Evolutionary conservation across 768 basidiomycete genomes (phyloP), one percentile per base, ranked within the genome.

Genomic region (Heimioporus sp.): DNA sequence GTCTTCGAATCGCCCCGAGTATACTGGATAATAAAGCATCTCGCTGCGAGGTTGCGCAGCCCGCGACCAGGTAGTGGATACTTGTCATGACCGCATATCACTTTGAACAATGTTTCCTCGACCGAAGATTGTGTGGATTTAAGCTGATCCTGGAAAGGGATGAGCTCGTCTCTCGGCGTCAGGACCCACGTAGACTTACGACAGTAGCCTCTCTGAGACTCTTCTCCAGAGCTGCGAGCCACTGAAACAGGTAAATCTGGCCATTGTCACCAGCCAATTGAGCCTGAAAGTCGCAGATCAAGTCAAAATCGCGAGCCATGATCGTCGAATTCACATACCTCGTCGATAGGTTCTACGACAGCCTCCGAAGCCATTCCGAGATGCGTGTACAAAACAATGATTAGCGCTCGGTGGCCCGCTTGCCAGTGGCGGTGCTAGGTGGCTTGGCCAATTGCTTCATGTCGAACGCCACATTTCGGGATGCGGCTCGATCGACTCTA

Each of bases 1-100:
- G 86, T 82, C 68, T 85, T 80, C 0, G 87, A 86, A 65, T 98
- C 95, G 59, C 89, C 90, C 16, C 85, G 80, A 32, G 76, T 79
- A 70, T 94, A 94, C 15, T 96, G 57, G 19, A 74, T 66, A 39
- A 90, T 68, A 42, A 98, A 71, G 61, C 92, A 93, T 76, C 90
- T 76, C 10, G 88, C 82, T 43, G 88, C 81, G 5, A 92, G 74
- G 52, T 87, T 86, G 37, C 96, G 81, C 39, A 93, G 72, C 3
- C 92, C 91, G 10, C 94, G 86, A 40, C 96, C 96, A 1, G 96
- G 95, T 28, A 79, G 68, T n/a, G 94, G 91, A 59, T 85, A 87
- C 11, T 77, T 77, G 8, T 82, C 75, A 0, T 81, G 73, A 2
- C 83, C 82, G 15, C 82, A 74, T 17, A 92, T 72, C 44, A 92